These are phyloP conservation scores for Chrysoporthe puriensis DNA, from an alignment of 2,329 filamentous ascomycete species.

Conservation along the genomic window DNA sequence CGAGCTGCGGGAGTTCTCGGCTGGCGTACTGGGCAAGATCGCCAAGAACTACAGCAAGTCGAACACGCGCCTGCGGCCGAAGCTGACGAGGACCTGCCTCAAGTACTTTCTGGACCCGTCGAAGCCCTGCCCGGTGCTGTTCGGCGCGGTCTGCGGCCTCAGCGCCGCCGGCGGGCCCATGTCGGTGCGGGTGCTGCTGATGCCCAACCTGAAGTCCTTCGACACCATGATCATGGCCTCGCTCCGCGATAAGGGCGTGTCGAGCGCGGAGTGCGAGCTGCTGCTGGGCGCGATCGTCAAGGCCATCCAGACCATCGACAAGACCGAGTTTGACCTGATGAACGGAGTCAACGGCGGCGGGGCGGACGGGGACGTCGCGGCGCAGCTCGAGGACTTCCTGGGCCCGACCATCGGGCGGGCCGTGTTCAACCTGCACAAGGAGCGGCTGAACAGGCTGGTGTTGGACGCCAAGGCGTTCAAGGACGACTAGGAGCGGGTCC, in stretches of 20 bases:
- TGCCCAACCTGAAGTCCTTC: slow-evolving; percentile 60
- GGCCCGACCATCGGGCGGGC: slow-evolving; percentile 57
- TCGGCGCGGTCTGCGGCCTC: slow-evolving; percentile 83
- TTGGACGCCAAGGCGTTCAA: slow-evolving; percentile 54
- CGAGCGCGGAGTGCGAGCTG: slow-evolving; percentile 55
- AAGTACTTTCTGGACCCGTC: slow-evolving; percentile 89
- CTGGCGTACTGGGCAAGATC: slow-evolving; percentile 78
- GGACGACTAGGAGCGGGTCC: slow-evolving; percentile 46
- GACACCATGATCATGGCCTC: slow-evolving; percentile 58
- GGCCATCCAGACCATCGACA: slow-evolving; percentile 51
- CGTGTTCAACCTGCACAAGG: slow-evolving; percentile 50
- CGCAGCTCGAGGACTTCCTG: slow-evolving; percentile 57
- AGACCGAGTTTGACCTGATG: slow-evolving; percentile 38
- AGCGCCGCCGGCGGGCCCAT: slow-evolving; percentile 73
- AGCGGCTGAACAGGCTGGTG: slow-evolving; percentile 53
- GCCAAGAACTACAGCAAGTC: slow-evolving; percentile 79
- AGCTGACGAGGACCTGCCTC: slow-evolving; percentile 89
- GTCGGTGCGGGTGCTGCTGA: slow-evolving; percentile 58
- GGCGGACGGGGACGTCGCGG: slow-evolving; percentile 42
- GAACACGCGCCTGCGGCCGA: slow-evolving; percentile 81
- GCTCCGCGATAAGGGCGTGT: slow-evolving; percentile 50
- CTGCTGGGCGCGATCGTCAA: slow-evolving; percentile 60
- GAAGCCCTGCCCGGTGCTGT: slow-evolving; percentile 82
- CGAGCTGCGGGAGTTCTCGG: slow-evolving; percentile 80
- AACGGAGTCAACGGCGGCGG: slow-evolving; percentile 43